phyloP scores from a whole-genome alignment of 768 basidiomycete genomes.

The Suillus plorans region DNA sequence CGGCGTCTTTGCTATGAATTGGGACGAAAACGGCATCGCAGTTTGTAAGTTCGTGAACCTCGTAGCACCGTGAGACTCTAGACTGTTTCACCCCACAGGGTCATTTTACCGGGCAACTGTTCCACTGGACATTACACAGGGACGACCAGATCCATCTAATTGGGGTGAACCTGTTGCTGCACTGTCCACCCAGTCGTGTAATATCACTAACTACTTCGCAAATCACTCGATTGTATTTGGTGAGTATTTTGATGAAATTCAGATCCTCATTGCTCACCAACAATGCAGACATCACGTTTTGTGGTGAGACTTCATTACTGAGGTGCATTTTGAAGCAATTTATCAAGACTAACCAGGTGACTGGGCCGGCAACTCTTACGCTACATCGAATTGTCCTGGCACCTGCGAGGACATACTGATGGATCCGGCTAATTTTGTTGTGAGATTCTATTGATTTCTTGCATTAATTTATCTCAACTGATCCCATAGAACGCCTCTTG shows the following conservation, averaged over 20 bases:
- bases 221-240: slow-evolving; percentile 80
- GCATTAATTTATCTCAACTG: slow-evolving; percentile 7
- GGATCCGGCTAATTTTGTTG: slow-evolving; percentile 73
- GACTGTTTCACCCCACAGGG: slow-evolving; percentile 43
- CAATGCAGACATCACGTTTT: slow-evolving; percentile 73
- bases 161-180: slow-evolving; percentile 72
- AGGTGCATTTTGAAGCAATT: neutral
- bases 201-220: slow-evolving; percentile 56
- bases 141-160: slow-evolving; percentile 59
- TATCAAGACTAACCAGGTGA: slow-evolving; percentile 48
- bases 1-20: slow-evolving; percentile 87
- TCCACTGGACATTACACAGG: slow-evolving; percentile 61
- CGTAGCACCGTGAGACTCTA: neutral
- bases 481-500: slow-evolving; percentile 68
- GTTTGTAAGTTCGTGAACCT: slow-evolving; percentile 55
- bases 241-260: slow-evolving; percentile 33
- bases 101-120: slow-evolving; percentile 81
- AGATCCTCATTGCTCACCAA: slow-evolving; percentile 16
- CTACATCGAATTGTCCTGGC: slow-evolving; percentile 72
- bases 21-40: slow-evolving; percentile 76
- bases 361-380: slow-evolving; percentile 84
- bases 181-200: slow-evolving; percentile 52
- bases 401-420: slow-evolving; percentile 62
- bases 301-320: slow-evolving; percentile 46
- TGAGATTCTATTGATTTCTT: slow-evolving; percentile 32